Conservation (phyloP, 352 stramenopile species). For the Halophytophthora polymorphica region DNA sequence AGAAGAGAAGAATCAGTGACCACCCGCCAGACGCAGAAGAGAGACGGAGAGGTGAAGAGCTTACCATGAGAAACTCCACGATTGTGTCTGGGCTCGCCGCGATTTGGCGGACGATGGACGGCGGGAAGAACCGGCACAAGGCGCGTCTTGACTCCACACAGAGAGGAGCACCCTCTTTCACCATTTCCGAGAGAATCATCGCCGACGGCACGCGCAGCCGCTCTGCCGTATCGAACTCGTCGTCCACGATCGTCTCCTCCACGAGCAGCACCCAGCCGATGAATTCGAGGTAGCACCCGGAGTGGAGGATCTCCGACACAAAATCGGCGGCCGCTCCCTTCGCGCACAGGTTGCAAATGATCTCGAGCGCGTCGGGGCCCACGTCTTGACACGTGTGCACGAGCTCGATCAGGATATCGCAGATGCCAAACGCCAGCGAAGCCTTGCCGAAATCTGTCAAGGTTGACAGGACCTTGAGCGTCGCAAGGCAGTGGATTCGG, state of each 20-base stretch:
- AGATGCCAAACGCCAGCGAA: conserved; percentile 58
- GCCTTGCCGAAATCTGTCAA: conserved; percentile 49
- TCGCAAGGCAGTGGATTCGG: conserved; percentile 55
- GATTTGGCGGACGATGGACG: conserved; percentile 55
- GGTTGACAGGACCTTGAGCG: conserved; percentile 54
- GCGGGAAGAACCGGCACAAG: conserved; percentile 72
- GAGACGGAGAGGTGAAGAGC: neutral
- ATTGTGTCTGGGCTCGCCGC: conserved; percentile 47
- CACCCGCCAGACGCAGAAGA: conserved; percentile 1
- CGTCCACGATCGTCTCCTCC: conserved; percentile 58
- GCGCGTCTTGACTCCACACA: conserved; percentile 49
- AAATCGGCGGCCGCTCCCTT: conserved; percentile 42
- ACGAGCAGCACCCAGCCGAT: conserved; percentile 72
- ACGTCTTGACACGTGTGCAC: conserved; percentile 58
- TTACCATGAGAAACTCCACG: conserved; percentile 60
- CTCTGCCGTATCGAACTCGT: conserved; percentile 55
- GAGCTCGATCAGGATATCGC: conserved; percentile 76
- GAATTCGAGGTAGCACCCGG: conserved; percentile 73
- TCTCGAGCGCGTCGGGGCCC: conserved; percentile 45
- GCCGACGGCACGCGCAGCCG: conserved; percentile 54
- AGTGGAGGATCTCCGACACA: conserved; percentile 63
- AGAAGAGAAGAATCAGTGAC: conserved; percentile 5
- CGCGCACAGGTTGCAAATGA: conserved; percentile 70
- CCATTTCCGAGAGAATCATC: conserved; percentile 65
- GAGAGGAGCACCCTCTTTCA: conserved; percentile 34